Percentiles rank a stretch among this genome's conserved stretches.
phyloP scores from a whole-genome alignment of 2,329 filamentous ascomycete species.

The Fusarium vanettenii region DNA sequence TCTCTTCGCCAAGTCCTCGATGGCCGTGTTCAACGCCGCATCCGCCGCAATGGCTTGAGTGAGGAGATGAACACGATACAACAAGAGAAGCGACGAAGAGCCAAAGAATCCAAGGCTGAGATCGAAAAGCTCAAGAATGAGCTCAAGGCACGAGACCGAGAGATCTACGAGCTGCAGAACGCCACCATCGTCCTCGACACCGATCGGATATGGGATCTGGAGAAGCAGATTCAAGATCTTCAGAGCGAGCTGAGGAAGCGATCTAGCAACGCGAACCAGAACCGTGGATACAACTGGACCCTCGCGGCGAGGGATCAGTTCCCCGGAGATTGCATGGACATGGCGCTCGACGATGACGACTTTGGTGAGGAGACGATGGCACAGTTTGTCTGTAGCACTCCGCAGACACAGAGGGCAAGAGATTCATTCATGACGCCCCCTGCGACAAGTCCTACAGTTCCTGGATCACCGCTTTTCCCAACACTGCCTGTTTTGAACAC shows the following conservation, averaged over 20 bases:
- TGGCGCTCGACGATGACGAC: constrained; percentile 50
- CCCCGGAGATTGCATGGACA: constrained; percentile 56
- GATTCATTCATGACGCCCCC: constrained; percentile 68
- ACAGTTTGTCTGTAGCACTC: constrained; percentile 64
- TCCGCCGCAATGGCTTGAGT: constrained; percentile 66
- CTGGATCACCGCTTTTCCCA: constrained; percentile 53
- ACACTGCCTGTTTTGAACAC: constrained; percentile 18
- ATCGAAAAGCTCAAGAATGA: constrained; percentile 61
- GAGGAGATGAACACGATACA: constrained; percentile 68
- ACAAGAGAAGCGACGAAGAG: constrained; percentile 57
- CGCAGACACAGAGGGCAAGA: constrained; percentile 52
- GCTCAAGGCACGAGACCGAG: constrained; percentile 61
- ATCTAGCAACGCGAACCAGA: constrained; percentile 36
- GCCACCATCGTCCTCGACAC: constrained; percentile 63
- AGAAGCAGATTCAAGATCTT: constrained; percentile 53
- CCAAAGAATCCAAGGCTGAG: constrained; percentile 56
- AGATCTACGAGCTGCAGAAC: constrained; percentile 65
- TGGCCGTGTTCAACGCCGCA: constrained; percentile 67
- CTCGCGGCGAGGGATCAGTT: constrained; percentile 61
- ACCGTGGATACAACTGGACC: constrained; percentile 61
- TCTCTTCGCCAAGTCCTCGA: constrained; percentile 65
- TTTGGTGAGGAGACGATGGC: constrained; percentile 65
- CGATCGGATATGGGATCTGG: constrained; percentile 56
- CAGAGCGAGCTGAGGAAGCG: constrained; percentile 47
- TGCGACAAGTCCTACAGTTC: constrained; percentile 60